phyloP scores from a whole-genome alignment of 2,329 filamentous ascomycete genomes.

The Fusarium chlamydosporum region DNA sequence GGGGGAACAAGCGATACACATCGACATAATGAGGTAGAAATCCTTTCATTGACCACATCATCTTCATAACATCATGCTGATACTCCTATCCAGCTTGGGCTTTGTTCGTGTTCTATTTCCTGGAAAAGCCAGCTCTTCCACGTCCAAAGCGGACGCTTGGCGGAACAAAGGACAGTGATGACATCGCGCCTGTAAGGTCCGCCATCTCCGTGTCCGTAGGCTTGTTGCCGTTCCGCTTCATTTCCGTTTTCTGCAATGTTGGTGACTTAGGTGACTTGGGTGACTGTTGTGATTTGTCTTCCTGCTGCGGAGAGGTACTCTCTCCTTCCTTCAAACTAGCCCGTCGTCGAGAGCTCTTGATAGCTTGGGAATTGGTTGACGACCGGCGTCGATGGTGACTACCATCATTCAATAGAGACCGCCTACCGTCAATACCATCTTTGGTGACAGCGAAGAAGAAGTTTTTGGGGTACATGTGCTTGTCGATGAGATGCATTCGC shows the following conservation, averaged over 20 bases:
- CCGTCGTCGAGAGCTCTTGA: slow-evolving; percentile 54
- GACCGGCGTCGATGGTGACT: slow-evolving; percentile 65
- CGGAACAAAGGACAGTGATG: slow-evolving; percentile 78
- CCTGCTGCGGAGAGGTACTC: slow-evolving; percentile 34
- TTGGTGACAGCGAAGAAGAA: slow-evolving; percentile 92
- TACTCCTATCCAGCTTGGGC: slow-evolving; percentile 48
- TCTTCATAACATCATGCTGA: slow-evolving; percentile 55
- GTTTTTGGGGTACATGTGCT: slow-evolving; percentile 89
- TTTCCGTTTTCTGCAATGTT: slow-evolving; percentile 33
- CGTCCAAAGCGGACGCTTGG: slow-evolving; percentile 75
- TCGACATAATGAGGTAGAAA: slow-evolving; percentile 54
- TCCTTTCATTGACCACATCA: slow-evolving; percentile 53
- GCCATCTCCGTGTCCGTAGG: slow-evolving; percentile 70
- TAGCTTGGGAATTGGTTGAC: slow-evolving; percentile 57
- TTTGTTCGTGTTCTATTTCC: slow-evolving; percentile 53
- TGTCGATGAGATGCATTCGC: slow-evolving; percentile 90
- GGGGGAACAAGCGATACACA: slow-evolving; percentile 24
- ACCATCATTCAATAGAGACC: slow-evolving; percentile 79
- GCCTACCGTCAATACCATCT: slow-evolving; percentile 88
- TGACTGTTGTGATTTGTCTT: slow-evolving; percentile 33
- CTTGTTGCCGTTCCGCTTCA: slow-evolving; percentile 39
- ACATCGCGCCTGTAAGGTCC: slow-evolving; percentile 76
- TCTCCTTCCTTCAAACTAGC: slow-evolving; percentile 53
- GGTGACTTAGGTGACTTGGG: slow-evolving; percentile 29
- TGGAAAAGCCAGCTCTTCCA: slow-evolving; percentile 68